These are phyloP conservation scores for Bryoglossum gracile DNA, from an alignment of 495 filamentous ascomycete genomes.

Conservation along the genomic window DNA sequence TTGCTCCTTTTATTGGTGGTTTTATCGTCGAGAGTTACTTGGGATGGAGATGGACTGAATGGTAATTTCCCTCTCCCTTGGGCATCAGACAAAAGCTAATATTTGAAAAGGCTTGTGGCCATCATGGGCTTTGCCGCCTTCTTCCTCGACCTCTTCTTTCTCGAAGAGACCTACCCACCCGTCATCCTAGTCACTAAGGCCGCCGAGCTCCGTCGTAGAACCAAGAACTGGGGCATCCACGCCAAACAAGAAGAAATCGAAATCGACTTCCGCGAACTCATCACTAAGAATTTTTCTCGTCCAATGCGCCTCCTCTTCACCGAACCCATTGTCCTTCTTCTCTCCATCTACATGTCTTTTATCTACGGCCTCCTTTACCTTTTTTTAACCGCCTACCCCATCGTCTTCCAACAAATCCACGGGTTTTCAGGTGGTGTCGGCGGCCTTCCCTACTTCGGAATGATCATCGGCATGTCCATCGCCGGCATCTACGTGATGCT, in stretches of 20 bases:
- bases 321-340: slow-evolving; percentile 69
- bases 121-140: slow-evolving; percentile 77
- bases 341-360: slow-evolving; percentile 78
- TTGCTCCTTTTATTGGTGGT: slow-evolving; percentile 79
- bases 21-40: slow-evolving; percentile 63
- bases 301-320: slow-evolving; percentile 71
- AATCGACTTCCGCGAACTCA: slow-evolving; percentile 68
- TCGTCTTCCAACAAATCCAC: slow-evolving; percentile 70
- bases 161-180: slow-evolving; percentile 79
- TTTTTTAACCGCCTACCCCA: slow-evolving; percentile 73
- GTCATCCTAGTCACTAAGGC: slow-evolving; percentile 73
- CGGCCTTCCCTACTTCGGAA: slow-evolving; percentile 75
- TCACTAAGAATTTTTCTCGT: slow-evolving; percentile 77
- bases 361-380: slow-evolving; percentile 78
- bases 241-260: slow-evolving; percentile 92
- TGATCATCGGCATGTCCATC: slow-evolving; percentile 64
- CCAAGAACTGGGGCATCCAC: slow-evolving; percentile 89
- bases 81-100: not conserved
- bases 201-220: slow-evolving; percentile 66
- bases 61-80: slow-evolving; percentile 30
- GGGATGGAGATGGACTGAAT: slow-evolving; percentile 87
- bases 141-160: slow-evolving; percentile 59
- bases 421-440: slow-evolving; percentile 57
- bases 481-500: slow-evolving; percentile 58
- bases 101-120: slow-evolving; percentile 34